Evolutionary conservation across 73 alveolate genomes (phyloP).

Genomic region (Symbiodinium pilosum): DNA sequence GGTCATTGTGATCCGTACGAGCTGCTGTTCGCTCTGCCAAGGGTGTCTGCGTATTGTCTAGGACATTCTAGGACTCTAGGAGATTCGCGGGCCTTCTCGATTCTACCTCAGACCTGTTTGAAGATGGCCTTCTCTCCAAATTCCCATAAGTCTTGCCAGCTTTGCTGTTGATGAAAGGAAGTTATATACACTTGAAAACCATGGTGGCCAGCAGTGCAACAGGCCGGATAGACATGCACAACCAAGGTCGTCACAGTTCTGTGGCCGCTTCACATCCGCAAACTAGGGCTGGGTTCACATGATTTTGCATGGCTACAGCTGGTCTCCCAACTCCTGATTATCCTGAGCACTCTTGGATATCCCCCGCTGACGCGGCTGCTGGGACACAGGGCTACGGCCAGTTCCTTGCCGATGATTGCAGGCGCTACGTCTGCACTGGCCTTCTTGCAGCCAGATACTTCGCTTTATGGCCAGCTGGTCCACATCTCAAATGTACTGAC

Average conservation of each 20-base stretch:
- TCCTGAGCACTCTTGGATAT: conserved; percentile 66
- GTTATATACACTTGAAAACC: no score
- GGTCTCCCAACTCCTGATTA: conserved; percentile 51
- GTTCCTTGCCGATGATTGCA: conserved; percentile 69
- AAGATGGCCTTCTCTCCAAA: no score
- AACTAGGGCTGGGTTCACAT: conserved; percentile 81
- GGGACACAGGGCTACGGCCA: conserved; percentile 56
- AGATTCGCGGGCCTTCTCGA: no score
- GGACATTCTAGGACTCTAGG: no score
- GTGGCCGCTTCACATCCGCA: conserved; percentile 93
- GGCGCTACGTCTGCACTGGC: conserved; percentile 56
- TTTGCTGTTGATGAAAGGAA: no score
- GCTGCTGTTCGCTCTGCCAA: no score
- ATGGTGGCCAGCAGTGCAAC: no score
- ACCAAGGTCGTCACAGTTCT: conserved; percentile 58
- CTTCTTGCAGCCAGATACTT: conserved; percentile 67
- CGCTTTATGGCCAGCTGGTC: conserved; percentile 40
- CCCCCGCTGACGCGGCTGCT: conserved; percentile 72
- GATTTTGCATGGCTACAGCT: conserved; percentile 87
- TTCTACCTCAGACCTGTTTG: no score
- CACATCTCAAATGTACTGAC: conserved; percentile 70
- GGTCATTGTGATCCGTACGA: no score
- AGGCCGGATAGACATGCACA: no score
- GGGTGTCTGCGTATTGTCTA: no score
- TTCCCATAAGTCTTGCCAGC: no score